Percentiles rank a stretch among this genome's conserved stretches.
phyloP scores from a whole-genome alignment of 2,329 filamentous ascomycete genomes.

The Ophiostoma tasmaniense region DNA sequence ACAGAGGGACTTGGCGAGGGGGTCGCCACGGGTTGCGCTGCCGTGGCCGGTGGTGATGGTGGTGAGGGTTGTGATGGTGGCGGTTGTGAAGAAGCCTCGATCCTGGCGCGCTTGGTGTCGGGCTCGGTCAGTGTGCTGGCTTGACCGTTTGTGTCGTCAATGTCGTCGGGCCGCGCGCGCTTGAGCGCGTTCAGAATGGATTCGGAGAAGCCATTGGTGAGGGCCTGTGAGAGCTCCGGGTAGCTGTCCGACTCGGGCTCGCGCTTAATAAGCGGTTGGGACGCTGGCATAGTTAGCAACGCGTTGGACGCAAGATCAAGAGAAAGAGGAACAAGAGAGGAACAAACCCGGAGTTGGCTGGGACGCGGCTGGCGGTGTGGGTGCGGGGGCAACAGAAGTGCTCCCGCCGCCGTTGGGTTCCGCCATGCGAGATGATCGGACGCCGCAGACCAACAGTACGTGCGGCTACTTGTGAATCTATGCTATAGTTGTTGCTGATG shows the following conservation, averaged over 20 bases:
- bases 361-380: conserved; percentile 5
- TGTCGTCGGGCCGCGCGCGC: conserved; percentile 22
- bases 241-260: conserved; percentile 5
- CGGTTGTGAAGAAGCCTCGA: conserved; percentile 13
- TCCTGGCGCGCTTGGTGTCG: conserved; percentile 24
- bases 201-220: conserved; percentile 13
- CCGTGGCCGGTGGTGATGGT: not conserved
- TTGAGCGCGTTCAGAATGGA: conserved; percentile 22
- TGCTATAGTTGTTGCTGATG: not conserved
- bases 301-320: not conserved
- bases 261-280: conserved; percentile 4
- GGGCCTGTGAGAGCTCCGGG: conserved; percentile 1
- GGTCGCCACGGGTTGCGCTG: not conserved
- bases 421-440: conserved; percentile 9
- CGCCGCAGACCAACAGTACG: not conserved
- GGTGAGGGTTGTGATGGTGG: not conserved
- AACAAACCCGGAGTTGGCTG: not conserved
- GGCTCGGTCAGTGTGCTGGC: not conserved
- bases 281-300: not conserved
- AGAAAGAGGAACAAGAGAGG: not conserved
- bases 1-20: conserved; percentile 1
- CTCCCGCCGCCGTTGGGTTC: conserved; percentile 15
- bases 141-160: not conserved
- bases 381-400: conserved; percentile 9
- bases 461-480: not conserved